phyloP scores from a whole-genome alignment of 2,329 filamentous ascomycete species.

The Fusarium pilosicola region DNA sequence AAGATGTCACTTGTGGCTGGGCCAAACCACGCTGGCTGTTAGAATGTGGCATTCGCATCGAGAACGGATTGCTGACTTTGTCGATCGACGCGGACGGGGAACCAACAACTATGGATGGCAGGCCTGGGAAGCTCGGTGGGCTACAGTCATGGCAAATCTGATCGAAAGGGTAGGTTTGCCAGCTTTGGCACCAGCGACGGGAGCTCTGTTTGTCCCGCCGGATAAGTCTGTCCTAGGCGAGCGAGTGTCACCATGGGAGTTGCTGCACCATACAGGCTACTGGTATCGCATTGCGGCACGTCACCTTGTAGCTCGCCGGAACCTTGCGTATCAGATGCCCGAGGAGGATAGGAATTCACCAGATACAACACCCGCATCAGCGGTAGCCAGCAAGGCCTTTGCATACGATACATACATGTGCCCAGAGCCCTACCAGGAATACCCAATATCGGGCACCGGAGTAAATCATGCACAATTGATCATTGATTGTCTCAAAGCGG shows the following conservation, averaged over 20 bases:
- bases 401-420: slow-evolving; percentile 75
- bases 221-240: slow-evolving; percentile 69
- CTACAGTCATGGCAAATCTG: slow-evolving; percentile 69
- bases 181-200: slow-evolving; percentile 58
- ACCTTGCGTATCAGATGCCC: slow-evolving; percentile 65
- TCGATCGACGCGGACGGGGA: slow-evolving; percentile 85
- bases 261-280: slow-evolving; percentile 73
- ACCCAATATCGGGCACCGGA: slow-evolving; percentile 60
- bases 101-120: slow-evolving; percentile 92
- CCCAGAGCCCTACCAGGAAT: slow-evolving; percentile 69
- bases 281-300: slow-evolving; percentile 71
- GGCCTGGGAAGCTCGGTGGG: slow-evolving; percentile 87
- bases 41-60: slow-evolving; percentile 84
- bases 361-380: slow-evolving; percentile 57
- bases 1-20: slow-evolving; percentile 83
- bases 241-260: slow-evolving; percentile 69
- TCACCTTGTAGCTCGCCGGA: slow-evolving; percentile 64
- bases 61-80: slow-evolving; percentile 76
- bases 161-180: slow-evolving; percentile 64
- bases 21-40: slow-evolving; percentile 81
- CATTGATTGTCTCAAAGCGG: slow-evolving; percentile 61
- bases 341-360: slow-evolving; percentile 66
- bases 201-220: slow-evolving; percentile 61
- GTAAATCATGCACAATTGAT: slow-evolving; percentile 67
- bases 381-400: slow-evolving; percentile 61